A percentile compares a stretch with the other conserved stretches of the same genome.
phyloP scores from a whole-genome alignment of 352 stramenopile species.

The Phytophthora idaei region DNA sequence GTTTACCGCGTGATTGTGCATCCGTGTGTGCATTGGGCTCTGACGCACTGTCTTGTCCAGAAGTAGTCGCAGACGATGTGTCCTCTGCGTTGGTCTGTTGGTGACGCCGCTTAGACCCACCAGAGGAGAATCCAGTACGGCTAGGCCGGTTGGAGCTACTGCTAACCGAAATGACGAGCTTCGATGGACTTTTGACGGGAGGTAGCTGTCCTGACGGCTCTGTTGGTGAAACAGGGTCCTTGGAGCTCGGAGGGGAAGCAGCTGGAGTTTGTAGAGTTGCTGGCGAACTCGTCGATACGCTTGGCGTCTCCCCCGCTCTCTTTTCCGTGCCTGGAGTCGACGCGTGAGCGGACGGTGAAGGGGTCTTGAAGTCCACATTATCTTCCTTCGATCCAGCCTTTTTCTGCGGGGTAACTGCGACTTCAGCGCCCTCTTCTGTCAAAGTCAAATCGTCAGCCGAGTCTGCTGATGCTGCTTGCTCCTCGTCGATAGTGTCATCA shows the following conservation, averaged over 20 bases:
- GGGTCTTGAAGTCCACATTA: conserved; percentile 13
- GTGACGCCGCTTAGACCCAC: conserved; percentile 23
- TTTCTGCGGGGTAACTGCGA: conserved; percentile 19
- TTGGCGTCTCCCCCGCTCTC: conserved; percentile 1
- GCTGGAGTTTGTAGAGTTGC: neutral
- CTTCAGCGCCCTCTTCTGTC: conserved; percentile 10
- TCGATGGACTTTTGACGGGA: conserved; percentile 19
- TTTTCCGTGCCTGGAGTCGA: conserved; percentile 23
- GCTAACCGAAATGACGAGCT: conserved; percentile 23
- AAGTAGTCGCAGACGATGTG: neutral
- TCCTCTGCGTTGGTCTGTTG: neutral
- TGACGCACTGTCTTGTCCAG: conserved; percentile 9
- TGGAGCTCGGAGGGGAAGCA: conserved; percentile 12
- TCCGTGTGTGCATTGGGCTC: conserved; percentile 4
- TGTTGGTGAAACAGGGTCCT: conserved; percentile 6
- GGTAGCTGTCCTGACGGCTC: conserved; percentile 6
- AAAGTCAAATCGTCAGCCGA: conserved; percentile 3
- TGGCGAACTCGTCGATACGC: neutral
- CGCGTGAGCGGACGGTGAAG: conserved; percentile 15
- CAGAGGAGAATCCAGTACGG: conserved; percentile 10
- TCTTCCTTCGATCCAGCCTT: neutral
- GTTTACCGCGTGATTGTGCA: conserved; percentile 1
- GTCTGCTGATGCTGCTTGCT: neutral
- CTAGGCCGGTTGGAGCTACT: neutral
- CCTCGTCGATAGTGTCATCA: neutral